phyloP scores from a whole-genome alignment of 2,329 filamentous ascomycete species.

The Exophiala aquamarina region DNA sequence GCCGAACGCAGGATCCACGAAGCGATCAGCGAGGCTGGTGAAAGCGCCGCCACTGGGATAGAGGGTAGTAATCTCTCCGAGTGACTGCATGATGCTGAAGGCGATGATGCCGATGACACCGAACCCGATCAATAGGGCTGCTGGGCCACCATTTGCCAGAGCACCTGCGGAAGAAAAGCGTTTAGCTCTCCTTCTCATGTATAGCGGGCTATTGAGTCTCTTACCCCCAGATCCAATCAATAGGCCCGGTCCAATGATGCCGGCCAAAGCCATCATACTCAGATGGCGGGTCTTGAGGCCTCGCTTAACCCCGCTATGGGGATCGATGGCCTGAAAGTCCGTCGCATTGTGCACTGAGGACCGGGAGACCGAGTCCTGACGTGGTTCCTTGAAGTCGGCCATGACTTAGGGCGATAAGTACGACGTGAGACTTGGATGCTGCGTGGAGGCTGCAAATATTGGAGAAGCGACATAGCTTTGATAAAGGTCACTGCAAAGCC shows the following conservation, averaged over 20 bases:
- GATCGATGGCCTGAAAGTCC: constrained; percentile 16
- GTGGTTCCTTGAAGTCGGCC: constrained; percentile 4
- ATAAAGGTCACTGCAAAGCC: neutral
- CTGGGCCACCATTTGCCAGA: constrained; percentile 38
- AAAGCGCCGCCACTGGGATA: constrained; percentile 74
- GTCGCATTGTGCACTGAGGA: neutral
- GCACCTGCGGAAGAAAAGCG: constrained; percentile 24
- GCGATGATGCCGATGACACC: constrained; percentile 63
- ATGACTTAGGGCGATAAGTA: neutral
- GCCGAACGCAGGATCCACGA: constrained; percentile 44
- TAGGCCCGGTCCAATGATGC: constrained; percentile 36
- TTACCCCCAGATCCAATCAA: constrained; percentile 23
- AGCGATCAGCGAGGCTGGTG: constrained; percentile 67
- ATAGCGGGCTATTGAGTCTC: neutral
- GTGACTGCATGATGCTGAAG: constrained; percentile 70
- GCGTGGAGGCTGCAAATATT: neutral
- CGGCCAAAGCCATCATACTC: constrained; percentile 62
- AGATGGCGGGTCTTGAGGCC: constrained; percentile 53
- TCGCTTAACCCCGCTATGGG: constrained; percentile 20
- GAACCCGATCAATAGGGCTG: constrained; percentile 43
- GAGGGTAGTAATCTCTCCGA: constrained; percentile 71
- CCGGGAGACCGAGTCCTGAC: neutral
- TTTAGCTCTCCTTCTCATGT: neutral
- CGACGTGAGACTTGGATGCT: neutral
- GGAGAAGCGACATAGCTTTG: neutral